Percentiles rank a stretch among this genome's conserved stretches.
Conservation (phyloP, 345 rosid genomes). For the Eucalyptus shirleyi region DNA sequence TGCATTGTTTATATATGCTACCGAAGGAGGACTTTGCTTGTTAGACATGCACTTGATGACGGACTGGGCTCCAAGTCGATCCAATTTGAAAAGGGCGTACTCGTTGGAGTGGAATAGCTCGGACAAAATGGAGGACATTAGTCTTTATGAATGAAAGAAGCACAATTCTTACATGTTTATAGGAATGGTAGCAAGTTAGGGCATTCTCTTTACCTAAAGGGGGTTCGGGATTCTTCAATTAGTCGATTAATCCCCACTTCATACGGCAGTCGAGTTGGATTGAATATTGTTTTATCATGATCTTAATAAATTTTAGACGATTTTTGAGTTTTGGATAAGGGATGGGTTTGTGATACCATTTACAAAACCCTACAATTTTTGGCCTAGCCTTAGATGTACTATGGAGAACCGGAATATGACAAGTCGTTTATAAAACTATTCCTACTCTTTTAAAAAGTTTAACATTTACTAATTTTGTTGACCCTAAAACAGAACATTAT, state of each 20-base stretch:
- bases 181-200: neutral
- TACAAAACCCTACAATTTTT: neutral
- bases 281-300: neutral
- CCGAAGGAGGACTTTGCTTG: neutral
- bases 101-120: neutral
- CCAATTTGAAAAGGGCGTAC: neutral
- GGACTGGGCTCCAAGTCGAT: neutral
- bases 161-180: neutral
- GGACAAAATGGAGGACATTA: neutral
- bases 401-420: neutral
- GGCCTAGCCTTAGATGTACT: neutral
- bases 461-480: neutral
- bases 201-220: neutral
- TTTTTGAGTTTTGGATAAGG: neutral
- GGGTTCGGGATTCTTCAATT: neutral
- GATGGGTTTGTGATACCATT: neutral
- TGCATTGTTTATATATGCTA: neutral
- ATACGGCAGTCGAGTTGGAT: neutral
- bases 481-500: neutral
- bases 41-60: neutral
- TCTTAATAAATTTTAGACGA: neutral
- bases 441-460: neutral
- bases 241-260: neutral
- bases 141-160: neutral
- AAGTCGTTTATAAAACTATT: neutral